A percentile compares a stretch with the other conserved stretches of the same genome.
phyloP scores from a whole-genome alignment of 768 basidiomycete genomes.

The Dentipellis fragilis region DNA sequence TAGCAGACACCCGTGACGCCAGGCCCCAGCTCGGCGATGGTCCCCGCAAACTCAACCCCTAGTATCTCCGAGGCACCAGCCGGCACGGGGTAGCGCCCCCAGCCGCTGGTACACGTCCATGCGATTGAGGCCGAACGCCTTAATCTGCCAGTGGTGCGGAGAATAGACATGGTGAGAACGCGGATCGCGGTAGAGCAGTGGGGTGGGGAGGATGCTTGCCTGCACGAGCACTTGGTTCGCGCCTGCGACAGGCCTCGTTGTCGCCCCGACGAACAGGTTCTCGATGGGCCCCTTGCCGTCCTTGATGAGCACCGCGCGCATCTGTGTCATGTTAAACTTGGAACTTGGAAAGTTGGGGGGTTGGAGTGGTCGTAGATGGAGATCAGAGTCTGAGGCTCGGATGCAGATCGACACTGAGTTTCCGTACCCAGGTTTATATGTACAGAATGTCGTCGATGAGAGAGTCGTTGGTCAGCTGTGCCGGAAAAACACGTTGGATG shows the following conservation, averaged over 20 bases:
- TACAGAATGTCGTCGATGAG: too few relatives aligned
- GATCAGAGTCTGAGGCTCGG: too few relatives aligned
- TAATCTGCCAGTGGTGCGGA: slow-evolving; percentile 34
- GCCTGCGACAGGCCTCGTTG: slow-evolving; percentile 46
- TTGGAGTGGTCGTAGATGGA: too few relatives aligned
- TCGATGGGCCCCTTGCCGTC: slow-evolving; percentile 66
- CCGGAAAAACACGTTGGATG: too few relatives aligned
- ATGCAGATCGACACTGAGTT: too few relatives aligned
- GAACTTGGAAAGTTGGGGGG: too few relatives aligned
- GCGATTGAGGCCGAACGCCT: slow-evolving; percentile 82
- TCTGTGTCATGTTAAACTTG: slow-evolving; percentile 18
- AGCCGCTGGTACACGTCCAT: slow-evolving; percentile 70
- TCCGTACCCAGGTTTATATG: too few relatives aligned
- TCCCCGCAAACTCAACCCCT: slow-evolving; percentile 85
- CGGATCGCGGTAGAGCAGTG: not conserved
- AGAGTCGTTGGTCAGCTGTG: too few relatives aligned
- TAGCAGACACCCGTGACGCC: slow-evolving; percentile 16
- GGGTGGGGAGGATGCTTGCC: slow-evolving; percentile 25
- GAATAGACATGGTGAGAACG: not conserved
- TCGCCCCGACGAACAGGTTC: slow-evolving; percentile 69
- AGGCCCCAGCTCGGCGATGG: slow-evolving; percentile 29
- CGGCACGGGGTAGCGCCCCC: slow-evolving; percentile 70
- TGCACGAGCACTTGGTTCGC: slow-evolving; percentile 70
- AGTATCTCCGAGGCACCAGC: slow-evolving; percentile 66
- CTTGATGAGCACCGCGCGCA: slow-evolving; percentile 77